A percentile compares a stretch with the other conserved stretches of the same genome.
These are phyloP conservation scores for Pseudogymnoascus sp. DNA, from an alignment of 2,329 filamentous ascomycete species.

Conservation along the genomic window DNA sequence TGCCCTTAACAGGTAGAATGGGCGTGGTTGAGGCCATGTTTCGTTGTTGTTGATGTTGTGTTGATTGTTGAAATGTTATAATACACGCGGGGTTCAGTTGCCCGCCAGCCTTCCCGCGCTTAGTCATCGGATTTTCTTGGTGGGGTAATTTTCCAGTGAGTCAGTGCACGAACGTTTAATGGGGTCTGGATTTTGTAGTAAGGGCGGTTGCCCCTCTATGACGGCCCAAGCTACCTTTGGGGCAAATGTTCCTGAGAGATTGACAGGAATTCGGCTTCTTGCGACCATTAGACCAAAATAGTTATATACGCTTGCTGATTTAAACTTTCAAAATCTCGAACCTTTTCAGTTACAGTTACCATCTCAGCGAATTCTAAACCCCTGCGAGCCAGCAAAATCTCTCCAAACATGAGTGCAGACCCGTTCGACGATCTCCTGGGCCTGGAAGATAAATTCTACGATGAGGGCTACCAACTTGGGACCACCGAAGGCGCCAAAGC, in stretches of 20 bases:
- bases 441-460: conserved; percentile 66
- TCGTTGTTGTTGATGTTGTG: conserved; percentile 1
- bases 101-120: background rate
- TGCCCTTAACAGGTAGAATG: conserved; percentile 61
- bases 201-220: conserved; percentile 2
- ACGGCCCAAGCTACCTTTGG: background rate
- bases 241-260: background rate
- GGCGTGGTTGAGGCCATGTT: conserved; percentile 24
- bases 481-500: conserved; percentile 66
- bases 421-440: conserved; percentile 42
- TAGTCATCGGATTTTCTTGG: background rate
- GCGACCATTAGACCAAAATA: background rate
- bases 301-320: background rate
- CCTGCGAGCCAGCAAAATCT: background rate
- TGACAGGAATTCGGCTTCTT: background rate
- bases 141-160: conserved; percentile 6
- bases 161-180: background rate
- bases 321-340: background rate
- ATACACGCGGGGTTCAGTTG: conserved; percentile 2
- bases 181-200: background rate
- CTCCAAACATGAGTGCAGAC: conserved; percentile 19
- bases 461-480: conserved; percentile 72
- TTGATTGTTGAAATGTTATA: background rate
- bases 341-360: background rate
- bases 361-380: background rate